These are phyloP conservation scores for Silene latifolia DNA, from an alignment of 148 eudicot genomes.

Conservation along the genomic window DNA sequence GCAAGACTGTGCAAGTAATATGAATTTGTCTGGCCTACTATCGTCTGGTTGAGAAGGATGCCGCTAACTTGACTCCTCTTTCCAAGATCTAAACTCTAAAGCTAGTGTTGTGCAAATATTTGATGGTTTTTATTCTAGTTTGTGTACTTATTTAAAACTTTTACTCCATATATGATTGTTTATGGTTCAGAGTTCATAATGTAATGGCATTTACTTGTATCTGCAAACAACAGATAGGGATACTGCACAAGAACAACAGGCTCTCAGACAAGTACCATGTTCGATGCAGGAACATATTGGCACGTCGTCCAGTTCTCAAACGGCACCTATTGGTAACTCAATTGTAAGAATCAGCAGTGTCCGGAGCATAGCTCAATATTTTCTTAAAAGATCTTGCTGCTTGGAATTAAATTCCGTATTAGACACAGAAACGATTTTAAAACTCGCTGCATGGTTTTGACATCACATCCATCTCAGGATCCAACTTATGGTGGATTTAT, in stretches of 20 bases:
- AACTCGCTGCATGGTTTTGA: slow-evolving; percentile 38
- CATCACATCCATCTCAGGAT: slow-evolving; percentile 60
- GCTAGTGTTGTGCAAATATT: too few relatives aligned
- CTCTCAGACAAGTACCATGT: slow-evolving; percentile 32
- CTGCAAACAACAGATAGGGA: slow-evolving; percentile 35
- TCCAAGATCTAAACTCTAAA: too few relatives aligned
- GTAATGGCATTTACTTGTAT: too few relatives aligned
- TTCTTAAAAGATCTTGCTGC: neutral
- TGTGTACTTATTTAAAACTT: too few relatives aligned
- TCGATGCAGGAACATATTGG: slow-evolving; percentile 25
- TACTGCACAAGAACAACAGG: slow-evolving; percentile 44
- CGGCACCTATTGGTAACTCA: slow-evolving; percentile 66
- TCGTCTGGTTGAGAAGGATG: too few relatives aligned
- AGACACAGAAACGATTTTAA: neutral
- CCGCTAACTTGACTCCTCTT: too few relatives aligned
- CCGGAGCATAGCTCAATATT: neutral
- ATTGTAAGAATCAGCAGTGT: slow-evolving; percentile 34
- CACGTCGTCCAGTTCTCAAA: slow-evolving; percentile 40
- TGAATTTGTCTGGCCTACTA: too few relatives aligned
- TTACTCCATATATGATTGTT: too few relatives aligned
- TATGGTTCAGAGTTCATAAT: too few relatives aligned
- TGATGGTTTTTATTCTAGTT: too few relatives aligned
- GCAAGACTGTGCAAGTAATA: too few relatives aligned
- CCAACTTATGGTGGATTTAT: slow-evolving; percentile 55
- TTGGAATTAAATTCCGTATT: neutral